These are phyloP conservation scores for Pinus taeda DNA, from an alignment of 75 land plant species.

Conservation along the genomic window DNA sequence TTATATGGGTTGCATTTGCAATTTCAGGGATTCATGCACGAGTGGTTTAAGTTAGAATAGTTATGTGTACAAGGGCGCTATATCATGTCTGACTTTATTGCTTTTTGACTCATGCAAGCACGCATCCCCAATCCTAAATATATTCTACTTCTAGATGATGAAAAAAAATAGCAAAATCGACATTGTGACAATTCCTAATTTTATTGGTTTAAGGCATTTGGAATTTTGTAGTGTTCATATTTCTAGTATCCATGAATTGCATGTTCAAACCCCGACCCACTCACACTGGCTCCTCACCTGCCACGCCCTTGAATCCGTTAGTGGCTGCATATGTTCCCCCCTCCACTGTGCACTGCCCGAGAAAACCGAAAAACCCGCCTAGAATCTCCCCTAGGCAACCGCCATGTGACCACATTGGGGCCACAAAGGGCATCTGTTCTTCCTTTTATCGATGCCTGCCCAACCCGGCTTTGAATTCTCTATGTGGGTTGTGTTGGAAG, in stretches of 20 bases:
- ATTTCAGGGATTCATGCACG: not conserved
- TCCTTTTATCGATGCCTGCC: too few relatives aligned
- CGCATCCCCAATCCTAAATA: too few relatives aligned
- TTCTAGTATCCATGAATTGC: too few relatives aligned
- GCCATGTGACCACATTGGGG: not conserved
- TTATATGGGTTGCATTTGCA: too few relatives aligned
- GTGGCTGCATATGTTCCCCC: not conserved
- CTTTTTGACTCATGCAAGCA: not conserved
- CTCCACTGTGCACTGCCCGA: conserved; percentile 5
- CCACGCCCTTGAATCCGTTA: not conserved
- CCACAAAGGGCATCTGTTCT: too few relatives aligned
- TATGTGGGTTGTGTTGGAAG: too few relatives aligned
- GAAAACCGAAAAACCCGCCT: conserved; percentile 14
- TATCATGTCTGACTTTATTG: conserved; percentile 4
- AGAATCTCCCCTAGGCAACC: not conserved
- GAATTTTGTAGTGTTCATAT: too few relatives aligned
- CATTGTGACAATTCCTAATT: too few relatives aligned
- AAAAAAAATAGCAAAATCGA: too few relatives aligned
- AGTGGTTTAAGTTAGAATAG: not conserved
- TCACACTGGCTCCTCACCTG: not conserved
- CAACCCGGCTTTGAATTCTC: too few relatives aligned
- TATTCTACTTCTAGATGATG: too few relatives aligned
- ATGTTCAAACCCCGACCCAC: conserved; percentile 3
- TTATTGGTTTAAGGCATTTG: too few relatives aligned
- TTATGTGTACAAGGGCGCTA: not conserved